Evolutionary conservation across 1,284 basidiomycete species (phyloP).

Genomic region (Papiliotrema laurentii): DNA sequence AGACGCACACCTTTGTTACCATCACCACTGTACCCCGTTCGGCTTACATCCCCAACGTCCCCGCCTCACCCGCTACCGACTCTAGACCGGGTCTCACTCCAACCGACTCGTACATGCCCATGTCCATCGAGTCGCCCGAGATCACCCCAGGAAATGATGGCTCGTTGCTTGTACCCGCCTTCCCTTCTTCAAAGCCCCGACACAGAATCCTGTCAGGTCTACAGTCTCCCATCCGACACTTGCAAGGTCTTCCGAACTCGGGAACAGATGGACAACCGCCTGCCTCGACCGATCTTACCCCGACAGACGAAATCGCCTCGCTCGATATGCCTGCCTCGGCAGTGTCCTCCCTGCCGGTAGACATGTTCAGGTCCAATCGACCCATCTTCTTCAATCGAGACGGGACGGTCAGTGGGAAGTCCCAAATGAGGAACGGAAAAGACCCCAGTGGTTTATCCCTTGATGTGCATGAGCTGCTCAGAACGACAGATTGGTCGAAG

Average conservation of each 20-base stretch:
- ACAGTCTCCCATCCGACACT: not conserved
- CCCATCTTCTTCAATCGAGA: slow-evolving; percentile 26
- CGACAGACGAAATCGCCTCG: slow-evolving; percentile 18
- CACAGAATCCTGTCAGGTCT: not conserved
- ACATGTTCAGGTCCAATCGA: too few species aligned
- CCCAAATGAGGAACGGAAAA: not conserved
- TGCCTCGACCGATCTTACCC: slow-evolving; percentile 4
- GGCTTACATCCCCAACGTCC: slow-evolving; percentile 5
- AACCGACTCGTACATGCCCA: not conserved
- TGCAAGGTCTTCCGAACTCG: not conserved
- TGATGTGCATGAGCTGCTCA: slow-evolving; percentile 29
- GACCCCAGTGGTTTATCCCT: slow-evolving; percentile 9
- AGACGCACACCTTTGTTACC: slow-evolving; percentile 26
- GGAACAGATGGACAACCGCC: not conserved
- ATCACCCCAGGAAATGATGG: not conserved
- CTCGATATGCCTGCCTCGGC: slow-evolving; percentile 10
- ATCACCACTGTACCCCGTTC: slow-evolving; percentile 32
- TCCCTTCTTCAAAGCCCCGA: not conserved
- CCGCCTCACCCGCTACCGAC: not conserved
- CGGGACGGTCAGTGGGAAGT: slow-evolving; percentile 16
- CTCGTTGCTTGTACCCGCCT: not conserved
- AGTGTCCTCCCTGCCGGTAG: too few species aligned
- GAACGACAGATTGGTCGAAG: slow-evolving; percentile 38
- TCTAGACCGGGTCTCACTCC: not conserved
- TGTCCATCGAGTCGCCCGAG: not conserved